Conservation (phyloP, 148 eudicot genomes). For the Cornus florida region DNA sequence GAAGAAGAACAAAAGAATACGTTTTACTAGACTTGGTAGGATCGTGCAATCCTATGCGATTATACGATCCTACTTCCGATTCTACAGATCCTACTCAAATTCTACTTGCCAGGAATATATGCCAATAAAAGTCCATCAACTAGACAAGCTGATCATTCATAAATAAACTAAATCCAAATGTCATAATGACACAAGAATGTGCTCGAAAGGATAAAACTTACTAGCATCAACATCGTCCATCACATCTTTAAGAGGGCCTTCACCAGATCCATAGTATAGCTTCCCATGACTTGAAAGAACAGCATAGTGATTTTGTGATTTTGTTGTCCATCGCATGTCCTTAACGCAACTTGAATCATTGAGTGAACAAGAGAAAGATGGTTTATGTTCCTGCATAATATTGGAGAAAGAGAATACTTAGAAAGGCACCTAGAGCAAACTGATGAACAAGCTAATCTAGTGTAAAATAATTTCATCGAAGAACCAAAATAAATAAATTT, state of each 20-base stretch:
- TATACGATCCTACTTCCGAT: too few species aligned
- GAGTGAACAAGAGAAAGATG: constrained; percentile 55
- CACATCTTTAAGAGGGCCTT: constrained; percentile 38
- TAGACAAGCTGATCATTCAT: background rate
- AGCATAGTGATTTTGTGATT: constrained; percentile 41
- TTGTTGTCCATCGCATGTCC: constrained; percentile 75
- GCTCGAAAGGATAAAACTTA: constrained; percentile 24
- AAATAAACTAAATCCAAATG: background rate
- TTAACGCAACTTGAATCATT: constrained; percentile 54
- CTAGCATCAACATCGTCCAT: constrained; percentile 88
- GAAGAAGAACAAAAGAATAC: too few species aligned
- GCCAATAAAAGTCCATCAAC: background rate
- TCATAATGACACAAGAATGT: background rate
- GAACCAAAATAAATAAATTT: background rate
- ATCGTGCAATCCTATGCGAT: too few species aligned
- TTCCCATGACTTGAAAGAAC: constrained; percentile 58
- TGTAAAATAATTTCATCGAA: background rate
- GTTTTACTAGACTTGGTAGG: too few species aligned
- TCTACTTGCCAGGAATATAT: background rate
- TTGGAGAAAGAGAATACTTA: background rate
- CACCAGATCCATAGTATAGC: constrained; percentile 56
- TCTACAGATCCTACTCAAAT: too few species aligned
- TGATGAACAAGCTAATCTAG: too few species aligned
- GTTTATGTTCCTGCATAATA: constrained; percentile 49
- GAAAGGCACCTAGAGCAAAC: background rate